Base-by-base conservation (phyloP, 2,329 filamentous ascomycete species). In the Claviceps pusilla region DNA sequence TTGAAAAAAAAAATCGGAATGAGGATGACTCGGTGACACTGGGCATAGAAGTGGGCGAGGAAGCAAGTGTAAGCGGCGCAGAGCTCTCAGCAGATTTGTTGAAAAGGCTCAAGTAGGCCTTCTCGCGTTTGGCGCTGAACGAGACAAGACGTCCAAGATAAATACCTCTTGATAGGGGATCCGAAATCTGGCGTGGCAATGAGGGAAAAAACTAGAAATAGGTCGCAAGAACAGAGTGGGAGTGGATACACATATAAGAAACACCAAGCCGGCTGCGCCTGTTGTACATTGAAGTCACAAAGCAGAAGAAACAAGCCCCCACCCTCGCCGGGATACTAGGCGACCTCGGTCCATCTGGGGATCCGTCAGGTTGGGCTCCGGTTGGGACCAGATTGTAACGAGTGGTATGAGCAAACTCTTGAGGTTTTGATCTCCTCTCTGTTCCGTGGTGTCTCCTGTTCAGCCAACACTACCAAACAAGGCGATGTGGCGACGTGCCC, bases 211-310 rank as follows among this genome's bases (percentile, higher is more conserved):
- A 57, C 24, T 53, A 58, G 59, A 60, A 56, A 58, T 57, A 60
- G 62, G 61, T 59, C 24, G 29, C 31, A 28, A 29, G 7, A 33
- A 47, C 39, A 51, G 54, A 61, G 59, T 60, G 66, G 64, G 62
- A 63, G 61, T 61, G 65, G 60, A 63, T 67, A 64, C 58, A 63
- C 62, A 65, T 66, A 67, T 59, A 64, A 67, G 67, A 59, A 63
- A 59, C 59, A 58, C 56, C 56, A 58, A 53, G 55, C 31, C 42
- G 52, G 48, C 54, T 53, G 24, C 24, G 24, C 43, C 47, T 48
- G 52, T 50, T 33, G 31, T n/a, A 37, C 53, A 53, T 39, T 29
- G 31, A 33, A 42, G 48, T 24, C 29, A 24, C 29, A 31, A 31
- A 41, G 37, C 31, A 54, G 53, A 50, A 39, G 31, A 51, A 51